Evolutionary conservation across 495 filamentous ascomycete genomes (phyloP), one percentile per base, ranked within the genome.

Genomic region (Neurospora pannonica): DNA sequence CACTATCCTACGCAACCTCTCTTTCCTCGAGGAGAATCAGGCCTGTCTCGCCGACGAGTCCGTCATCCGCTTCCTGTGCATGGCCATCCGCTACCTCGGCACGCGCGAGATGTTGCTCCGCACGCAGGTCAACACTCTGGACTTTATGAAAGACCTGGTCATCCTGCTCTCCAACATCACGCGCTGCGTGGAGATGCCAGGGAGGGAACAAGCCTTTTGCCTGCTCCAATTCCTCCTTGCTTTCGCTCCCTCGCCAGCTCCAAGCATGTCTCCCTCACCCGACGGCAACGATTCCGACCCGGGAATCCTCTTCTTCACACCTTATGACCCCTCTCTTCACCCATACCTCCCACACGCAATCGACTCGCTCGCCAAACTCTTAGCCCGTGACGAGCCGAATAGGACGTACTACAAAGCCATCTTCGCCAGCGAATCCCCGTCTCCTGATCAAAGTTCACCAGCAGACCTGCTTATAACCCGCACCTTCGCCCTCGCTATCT

Each of bases 121-220:
- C 24, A 92, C 89, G 8, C 85, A 95, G 75, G 83, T 85, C 74
- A 96, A 97, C 82, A 95, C 92, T 5, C 82, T 97, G 78, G 95
- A 99, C 81, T 93, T 99, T 77, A 97, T 97, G 92, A 99, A 99
- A 82, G 96, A 99, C 82, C 86, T 94, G 17, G 89, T 98, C 73
- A 92, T 91, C 54, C 92, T 94, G 72, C 85, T 99, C 43, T 96
- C 94, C 73, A 98, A 99, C 79, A 86, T 95, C 72, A 88, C 94
- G 21, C 89, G 94, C 73, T 86, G 88, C 28, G 89, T 99, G 72
- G 90, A 93, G 77, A 84, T 99, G 38, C 92, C 96, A 19, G 92
- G 91, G 36, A 92, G 93, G 76, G 95, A 98, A 74, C 95, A 99
- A 78, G 94, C 95, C 0, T 84, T 92, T 62, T 93, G 91, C 80